Conservation (phyloP, 2,329 filamentous ascomycete genomes). For the Juglanconis sp. region DNA sequence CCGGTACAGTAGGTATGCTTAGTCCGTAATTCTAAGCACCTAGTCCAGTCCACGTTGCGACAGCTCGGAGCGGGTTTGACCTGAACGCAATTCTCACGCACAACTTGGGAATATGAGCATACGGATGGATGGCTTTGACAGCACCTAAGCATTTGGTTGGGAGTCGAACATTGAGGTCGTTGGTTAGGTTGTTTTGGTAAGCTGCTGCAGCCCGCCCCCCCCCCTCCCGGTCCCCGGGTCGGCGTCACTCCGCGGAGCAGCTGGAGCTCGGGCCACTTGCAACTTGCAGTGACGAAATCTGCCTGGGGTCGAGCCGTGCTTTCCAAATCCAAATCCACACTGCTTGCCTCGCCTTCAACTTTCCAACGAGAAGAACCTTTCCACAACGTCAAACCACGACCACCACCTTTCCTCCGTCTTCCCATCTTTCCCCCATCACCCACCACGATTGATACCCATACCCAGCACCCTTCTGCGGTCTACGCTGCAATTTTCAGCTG, state of each 20-base stretch:
- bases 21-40: too few species aligned
- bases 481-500: constrained; percentile 7
- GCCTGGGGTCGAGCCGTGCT: neutral
- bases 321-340: neutral
- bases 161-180: too few species aligned
- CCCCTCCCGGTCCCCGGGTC: too few species aligned
- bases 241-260: neutral
- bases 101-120: too few species aligned
- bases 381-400: neutral
- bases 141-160: too few species aligned
- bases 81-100: too few species aligned
- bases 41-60: too few species aligned
- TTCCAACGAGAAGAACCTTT: neutral
- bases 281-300: constrained; percentile 1
- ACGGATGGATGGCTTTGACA: too few species aligned
- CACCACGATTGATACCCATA: neutral
- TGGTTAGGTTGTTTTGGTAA: too few species aligned
- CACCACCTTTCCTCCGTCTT: neutral
- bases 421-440: neutral
- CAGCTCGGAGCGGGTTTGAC: too few species aligned
- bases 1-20: too few species aligned
- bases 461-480: neutral
- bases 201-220: too few species aligned
- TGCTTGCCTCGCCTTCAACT: neutral
- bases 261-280: constrained; percentile 1